Conservation (phyloP, 495 filamentous ascomycete genomes). For the Usnea hakonensis region DNA sequence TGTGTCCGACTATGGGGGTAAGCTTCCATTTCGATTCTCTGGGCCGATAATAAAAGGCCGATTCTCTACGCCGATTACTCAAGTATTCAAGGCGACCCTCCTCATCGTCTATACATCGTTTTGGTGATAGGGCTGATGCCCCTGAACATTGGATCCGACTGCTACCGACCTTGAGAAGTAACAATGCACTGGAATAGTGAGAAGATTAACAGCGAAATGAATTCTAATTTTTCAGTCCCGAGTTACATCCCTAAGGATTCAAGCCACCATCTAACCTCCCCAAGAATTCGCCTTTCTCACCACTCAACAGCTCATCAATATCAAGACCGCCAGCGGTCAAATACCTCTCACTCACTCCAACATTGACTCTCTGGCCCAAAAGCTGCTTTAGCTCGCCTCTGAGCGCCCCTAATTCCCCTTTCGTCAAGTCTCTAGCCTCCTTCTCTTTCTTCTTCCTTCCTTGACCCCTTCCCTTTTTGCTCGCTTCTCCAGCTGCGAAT, state of each 20-base stretch:
- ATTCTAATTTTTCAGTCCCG: neutral
- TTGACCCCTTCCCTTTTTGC: slow-evolving; percentile 57
- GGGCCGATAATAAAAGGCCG: too few species aligned
- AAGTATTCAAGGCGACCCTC: too few species aligned
- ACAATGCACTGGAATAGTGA: too few species aligned
- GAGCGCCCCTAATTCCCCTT: slow-evolving; percentile 57
- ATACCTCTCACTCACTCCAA: slow-evolving; percentile 87
- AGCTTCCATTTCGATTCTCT: too few species aligned
- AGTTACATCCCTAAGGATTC: too few species aligned
- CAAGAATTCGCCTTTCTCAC: slow-evolving; percentile 48
- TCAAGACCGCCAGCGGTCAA: slow-evolving; percentile 73
- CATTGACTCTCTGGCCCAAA: slow-evolving; percentile 71
- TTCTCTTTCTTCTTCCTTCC: slow-evolving; percentile 69
- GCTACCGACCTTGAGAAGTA: too few species aligned
- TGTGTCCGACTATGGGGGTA: slow-evolving; percentile 14
- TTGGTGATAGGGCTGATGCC: too few species aligned
- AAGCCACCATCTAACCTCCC: slow-evolving; percentile 45
- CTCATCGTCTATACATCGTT: too few species aligned
- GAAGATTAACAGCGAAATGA: too few species aligned
- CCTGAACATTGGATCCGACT: too few species aligned
- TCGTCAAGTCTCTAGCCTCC: slow-evolving; percentile 58
- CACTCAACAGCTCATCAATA: slow-evolving; percentile 66
- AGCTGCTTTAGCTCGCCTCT: slow-evolving; percentile 56
- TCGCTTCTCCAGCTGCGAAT: slow-evolving; percentile 50
- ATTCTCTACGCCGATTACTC: too few species aligned